A percentile compares a stretch with the other conserved stretches of the same genome.
phyloP scores from a whole-genome alignment of 2,329 filamentous ascomycete genomes.

The Westerdykella ornata region DNA sequence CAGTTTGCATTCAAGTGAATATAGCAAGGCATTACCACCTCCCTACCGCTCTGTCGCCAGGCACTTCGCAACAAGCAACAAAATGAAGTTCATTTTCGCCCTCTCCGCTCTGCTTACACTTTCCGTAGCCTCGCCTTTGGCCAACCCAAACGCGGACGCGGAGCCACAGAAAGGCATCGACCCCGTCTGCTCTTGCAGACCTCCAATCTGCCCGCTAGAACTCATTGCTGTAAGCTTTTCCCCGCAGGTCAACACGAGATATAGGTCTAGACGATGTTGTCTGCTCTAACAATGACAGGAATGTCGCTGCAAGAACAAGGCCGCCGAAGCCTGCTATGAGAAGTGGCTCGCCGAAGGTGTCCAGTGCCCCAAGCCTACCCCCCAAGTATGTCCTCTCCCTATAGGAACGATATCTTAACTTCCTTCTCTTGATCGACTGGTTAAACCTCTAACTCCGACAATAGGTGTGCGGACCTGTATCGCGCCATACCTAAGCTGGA shows the following conservation, averaged over 20 bases:
- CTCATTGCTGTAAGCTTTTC: conserved; percentile 11
- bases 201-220: conserved; percentile 11
- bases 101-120: conserved; percentile 8
- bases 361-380: conserved; percentile 8
- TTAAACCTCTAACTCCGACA: not conserved
- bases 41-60: too few species aligned
- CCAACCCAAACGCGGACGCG: not conserved
- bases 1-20: too few species aligned
- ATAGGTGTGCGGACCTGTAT: conserved; percentile 7
- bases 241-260: not conserved
- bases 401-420: not conserved
- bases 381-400: conserved; percentile 2
- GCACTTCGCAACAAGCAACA: not conserved
- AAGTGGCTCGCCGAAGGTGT: conserved; percentile 4
- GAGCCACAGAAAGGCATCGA: not conserved
- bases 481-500: not conserved
- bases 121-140: conserved; percentile 5
- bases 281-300: conserved; percentile 6
- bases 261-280: not conserved
- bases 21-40: too few species aligned
- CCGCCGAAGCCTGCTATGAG: conserved; percentile 13
- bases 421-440: not conserved
- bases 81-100: conserved; percentile 8
- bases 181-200: conserved; percentile 5
- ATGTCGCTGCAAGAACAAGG: conserved; percentile 16